These are phyloP conservation scores for Synchytrium microbalum DNA, from an alignment of 371 early-diverging fungal genomes.

Conservation along the genomic window DNA sequence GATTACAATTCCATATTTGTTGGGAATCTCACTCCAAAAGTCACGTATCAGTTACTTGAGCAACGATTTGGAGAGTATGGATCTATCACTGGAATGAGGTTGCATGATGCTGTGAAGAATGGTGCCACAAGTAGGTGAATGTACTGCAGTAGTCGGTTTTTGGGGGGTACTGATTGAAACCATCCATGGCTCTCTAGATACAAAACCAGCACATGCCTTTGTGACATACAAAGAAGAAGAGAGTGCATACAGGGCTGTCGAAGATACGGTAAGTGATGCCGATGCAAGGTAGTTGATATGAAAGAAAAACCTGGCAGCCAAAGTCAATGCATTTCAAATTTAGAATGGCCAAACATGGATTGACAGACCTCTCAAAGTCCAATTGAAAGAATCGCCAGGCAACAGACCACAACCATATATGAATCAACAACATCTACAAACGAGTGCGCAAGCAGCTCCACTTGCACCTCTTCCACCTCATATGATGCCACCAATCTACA, in stretches of 20 bases:
- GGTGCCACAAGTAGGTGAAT: conserved; percentile 10
- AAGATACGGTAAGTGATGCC: conserved; percentile 40
- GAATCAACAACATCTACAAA: neutral
- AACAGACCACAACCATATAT: neutral
- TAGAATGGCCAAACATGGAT: conserved; percentile 22
- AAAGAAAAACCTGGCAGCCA: too few relatives aligned
- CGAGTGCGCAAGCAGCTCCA: neutral
- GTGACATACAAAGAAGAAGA: conserved; percentile 48
- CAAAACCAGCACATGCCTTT: conserved; percentile 53
- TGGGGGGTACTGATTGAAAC: neutral
- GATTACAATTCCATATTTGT: conserved; percentile 58
- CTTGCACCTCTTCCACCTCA: neutral
- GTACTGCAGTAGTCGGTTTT: neutral
- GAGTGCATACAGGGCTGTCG: conserved; percentile 48
- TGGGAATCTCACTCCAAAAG: conserved; percentile 54
- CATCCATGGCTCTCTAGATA: too few relatives aligned
- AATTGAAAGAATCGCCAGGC: conserved; percentile 12
- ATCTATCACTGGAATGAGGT: conserved; percentile 31
- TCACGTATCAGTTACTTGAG: conserved; percentile 34
- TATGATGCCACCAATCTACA: neutral
- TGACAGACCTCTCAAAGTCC: conserved; percentile 27
- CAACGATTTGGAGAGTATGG: conserved; percentile 55
- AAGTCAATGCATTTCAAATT: neutral
- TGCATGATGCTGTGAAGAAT: conserved; percentile 41
- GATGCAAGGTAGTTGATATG: neutral